Conservation (phyloP, 805 yeast genomes). For the Candida sonorensis region DNA sequence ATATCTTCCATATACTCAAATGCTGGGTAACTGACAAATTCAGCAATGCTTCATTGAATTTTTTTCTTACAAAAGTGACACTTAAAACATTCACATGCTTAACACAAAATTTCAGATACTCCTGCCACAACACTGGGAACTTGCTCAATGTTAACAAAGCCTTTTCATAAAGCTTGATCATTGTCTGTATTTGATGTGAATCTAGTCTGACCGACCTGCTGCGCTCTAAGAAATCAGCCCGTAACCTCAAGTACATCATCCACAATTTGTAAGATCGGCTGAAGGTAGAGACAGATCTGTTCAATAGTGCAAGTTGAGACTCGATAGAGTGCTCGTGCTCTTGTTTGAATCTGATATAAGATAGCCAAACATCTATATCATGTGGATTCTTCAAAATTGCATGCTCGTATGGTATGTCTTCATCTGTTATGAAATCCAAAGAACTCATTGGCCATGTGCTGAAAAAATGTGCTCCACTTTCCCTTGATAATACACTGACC, state of each 20-base stretch:
- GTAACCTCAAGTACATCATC: conserved; percentile 39
- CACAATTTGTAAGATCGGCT: conserved; percentile 48
- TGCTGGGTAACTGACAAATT: conserved; percentile 47
- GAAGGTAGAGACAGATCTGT: conserved; percentile 42
- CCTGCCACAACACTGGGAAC: conserved; percentile 46
- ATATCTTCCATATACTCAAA: conserved; percentile 47
- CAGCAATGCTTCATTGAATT: conserved; percentile 45
- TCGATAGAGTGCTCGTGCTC: conserved; percentile 13
- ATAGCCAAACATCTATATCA: conserved; percentile 36
- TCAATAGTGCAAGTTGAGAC: conserved; percentile 39
- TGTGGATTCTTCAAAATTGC: conserved; percentile 28
- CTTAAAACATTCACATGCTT: conserved; percentile 21
- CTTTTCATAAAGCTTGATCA: conserved; percentile 34
- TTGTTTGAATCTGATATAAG: conserved; percentile 33
- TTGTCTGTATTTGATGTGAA: conserved; percentile 4
- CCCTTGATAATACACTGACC: no score
- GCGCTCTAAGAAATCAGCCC: conserved; percentile 19
- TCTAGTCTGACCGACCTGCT: no score
- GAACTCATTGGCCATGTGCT: neutral
- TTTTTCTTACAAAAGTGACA: conserved; percentile 32
- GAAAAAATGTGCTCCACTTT: no score
- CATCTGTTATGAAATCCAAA: conserved; percentile 10
- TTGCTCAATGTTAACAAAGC: conserved; percentile 36
- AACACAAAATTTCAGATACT: conserved; percentile 38
- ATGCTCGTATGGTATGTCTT: conserved; percentile 32